Base-by-base conservation (phyloP, 345 rosid genomes). In the Ailanthus altissimus region DNA sequence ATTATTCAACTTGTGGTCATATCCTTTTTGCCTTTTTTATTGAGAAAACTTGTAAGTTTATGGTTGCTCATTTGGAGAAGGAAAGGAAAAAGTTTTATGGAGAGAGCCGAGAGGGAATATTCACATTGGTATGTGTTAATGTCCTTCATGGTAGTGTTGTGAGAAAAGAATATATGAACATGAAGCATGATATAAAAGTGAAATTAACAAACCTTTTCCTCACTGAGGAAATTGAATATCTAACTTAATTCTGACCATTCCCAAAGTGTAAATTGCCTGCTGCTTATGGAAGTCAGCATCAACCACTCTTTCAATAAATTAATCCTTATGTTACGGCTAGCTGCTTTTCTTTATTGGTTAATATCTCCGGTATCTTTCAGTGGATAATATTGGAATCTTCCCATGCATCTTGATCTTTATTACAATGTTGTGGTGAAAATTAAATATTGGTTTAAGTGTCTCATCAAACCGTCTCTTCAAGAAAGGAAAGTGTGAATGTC, bases 61-160 rank as follows among this genome's bases (percentile, higher is more conserved):
- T 73, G 66, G 21, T 83, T 70, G 70, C 50, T 75, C 25, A 71
- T 56, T 72, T 75, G 50, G 43, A 72, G 56, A 83, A 79, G 83
- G 78, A 76, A 78, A 20, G 20, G 20, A 21, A 49, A 38, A 64
- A 15, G 1, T 8, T 10, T 21, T 67, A 16, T 36, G 20, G 40
- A 45, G 66, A 38, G n/a, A n/a, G n/a, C n/a, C n/a, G n/a, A n/a
- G n/a, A 38, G 21, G 45, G 49, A 13, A 23, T 32, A 32, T 32
- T 32, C 38, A 32, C 3, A 1, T 32, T 32, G 38, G 38, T 32
- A 32, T 32, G 38, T 32, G 38, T 32, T n/a, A 32, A 32, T 32
- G 1, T 32, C 38, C 38, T 32, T 32, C 38, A 32, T 32, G 38
- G 38, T 32, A 32, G 3, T 32, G 38, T 32, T 32, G 3, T 32